These are phyloP conservation scores for Cordyceps tenuipes DNA, from an alignment of 2,329 filamentous ascomycete species.

Conservation along the genomic window DNA sequence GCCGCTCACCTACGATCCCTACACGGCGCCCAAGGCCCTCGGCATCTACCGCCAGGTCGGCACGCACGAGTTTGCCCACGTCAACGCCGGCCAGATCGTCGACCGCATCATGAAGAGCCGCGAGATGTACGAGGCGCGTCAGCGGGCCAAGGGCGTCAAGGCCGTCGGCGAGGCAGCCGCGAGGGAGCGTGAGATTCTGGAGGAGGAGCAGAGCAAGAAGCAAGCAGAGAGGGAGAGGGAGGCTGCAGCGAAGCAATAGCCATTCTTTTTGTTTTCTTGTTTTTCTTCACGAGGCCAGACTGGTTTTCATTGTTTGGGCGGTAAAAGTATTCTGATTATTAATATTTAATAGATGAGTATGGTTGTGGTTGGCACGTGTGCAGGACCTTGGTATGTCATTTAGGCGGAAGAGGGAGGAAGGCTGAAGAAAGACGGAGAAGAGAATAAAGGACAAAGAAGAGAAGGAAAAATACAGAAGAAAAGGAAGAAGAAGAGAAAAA, in stretches of 20 bases:
- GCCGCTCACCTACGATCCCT: conserved; percentile 70
- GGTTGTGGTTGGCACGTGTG: too few relatives aligned
- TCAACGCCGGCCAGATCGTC: conserved; percentile 91
- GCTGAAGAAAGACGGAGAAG: too few relatives aligned
- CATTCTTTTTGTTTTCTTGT: too few relatives aligned
- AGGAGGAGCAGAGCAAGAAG: conserved; percentile 46
- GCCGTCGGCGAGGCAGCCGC: conserved; percentile 63
- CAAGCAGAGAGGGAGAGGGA: conserved; percentile 31
- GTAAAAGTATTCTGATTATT: too few relatives aligned
- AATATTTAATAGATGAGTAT: too few relatives aligned
- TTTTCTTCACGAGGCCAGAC: too few relatives aligned
- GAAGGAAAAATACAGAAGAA: too few relatives aligned
- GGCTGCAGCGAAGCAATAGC: conserved; percentile 3
- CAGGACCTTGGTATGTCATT: too few relatives aligned
- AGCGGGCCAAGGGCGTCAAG: conserved; percentile 85
- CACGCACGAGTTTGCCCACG: conserved; percentile 69
- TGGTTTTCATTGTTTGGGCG: background rate
- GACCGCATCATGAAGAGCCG: conserved; percentile 80
- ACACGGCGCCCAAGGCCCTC: conserved; percentile 70
- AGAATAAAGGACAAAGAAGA: too few relatives aligned
- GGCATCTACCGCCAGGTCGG: conserved; percentile 77
- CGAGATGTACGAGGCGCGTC: conserved; percentile 82
- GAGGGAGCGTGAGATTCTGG: conserved; percentile 51
- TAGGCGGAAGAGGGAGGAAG: too few relatives aligned
- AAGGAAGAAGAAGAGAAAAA: too few relatives aligned